Evolutionary conservation across 1,284 basidiomycete species (phyloP), one percentile per base, ranked within the genome.

Genomic region (Ceratobasidium sp.): DNA sequence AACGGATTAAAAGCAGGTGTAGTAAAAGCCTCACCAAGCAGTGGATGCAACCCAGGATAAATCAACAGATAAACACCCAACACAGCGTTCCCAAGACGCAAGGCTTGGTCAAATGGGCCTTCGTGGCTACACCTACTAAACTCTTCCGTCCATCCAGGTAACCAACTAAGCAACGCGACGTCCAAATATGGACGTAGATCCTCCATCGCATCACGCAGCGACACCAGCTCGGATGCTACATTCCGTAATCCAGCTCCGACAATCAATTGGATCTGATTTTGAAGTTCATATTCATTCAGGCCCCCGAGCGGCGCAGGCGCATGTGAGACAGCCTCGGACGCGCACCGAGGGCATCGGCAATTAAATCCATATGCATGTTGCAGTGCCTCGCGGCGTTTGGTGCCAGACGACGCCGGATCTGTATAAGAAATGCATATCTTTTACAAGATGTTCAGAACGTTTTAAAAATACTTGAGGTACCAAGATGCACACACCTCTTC

Each of bases 351-450:
- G 77, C 91, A 93, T 0, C 77, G 77, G 79, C 91, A 93, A 30
- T 79, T 81, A 79, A 93, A 93, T 13, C 88, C 89, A 76, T 93
- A 92, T 13, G 87, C 88, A 32, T 84, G 78, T 49, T 84, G 82
- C 46, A 91, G 84, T 30, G 88, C 86, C 43, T 87, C 83, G 70
- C 86, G 84, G 2, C 91, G 87, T 8, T 85, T 84, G 75, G 88
- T 84, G 46, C 86, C 78, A 7, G 83, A 80, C 11, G 92, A 82
- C 8, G 91, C 91, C 14, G 91, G 91, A 77, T 93, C 91, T 50
- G 91, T 80, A 77, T 93, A 93, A 2, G 91, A 87, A 32, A 93
- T 83, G 63, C 85, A 89, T 59, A 92, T 85, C 91, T 93, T 73
- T 38, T 50, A 26, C 16, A 46, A 23, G 18, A 46, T 18, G 44